Base-by-base conservation (phyloP, 2,329 filamentous ascomycete genomes). In the Rugonectria rugulosa region DNA sequence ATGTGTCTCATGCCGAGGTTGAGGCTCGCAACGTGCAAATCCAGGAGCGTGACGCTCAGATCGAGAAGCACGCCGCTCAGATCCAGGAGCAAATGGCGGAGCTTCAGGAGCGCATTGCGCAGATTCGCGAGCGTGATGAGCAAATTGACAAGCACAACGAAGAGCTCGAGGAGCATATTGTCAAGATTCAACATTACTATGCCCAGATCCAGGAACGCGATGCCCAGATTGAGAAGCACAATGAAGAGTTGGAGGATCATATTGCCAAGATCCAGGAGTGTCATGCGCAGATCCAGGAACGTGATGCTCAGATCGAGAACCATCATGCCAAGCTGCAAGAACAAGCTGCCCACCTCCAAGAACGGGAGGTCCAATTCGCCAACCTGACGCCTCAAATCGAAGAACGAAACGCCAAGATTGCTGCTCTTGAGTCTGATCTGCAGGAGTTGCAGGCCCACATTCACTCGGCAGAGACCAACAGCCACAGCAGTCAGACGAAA, bases 371-470 rank as follows among this genome's bases (percentile, higher is more conserved):
- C 14, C 71, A 78, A 49, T 70, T 81, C 27, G 70, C 75, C 45
- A 58, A 67, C 41, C 60, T 61, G 1, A 24, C 50, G 21, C 62
- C 53, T 3, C 60, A 68, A 20, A 44, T 68, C 6, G 53, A 65
- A 36, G 75, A 80, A 53, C 75, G 78, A 44, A 77, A 78, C 53
- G 70, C 69, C 38, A 76, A 72, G 61, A 76, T 82, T 29, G 66
- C 73, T 5, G 68, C 73, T 5, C 71, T 82, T 3, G 78, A 83
- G 61, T 63, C 73, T 6, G 61, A 69, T 10, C 32, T 70, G 17
- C 63, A 68, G 19, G 53, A 68, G 36, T 34, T 68, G 20, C 49
- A 68, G 36, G 61, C 59, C 4, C 70, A 57, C 19, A 55, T 73
- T 43, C 60, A 57, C 4, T 48, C 60, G n/a, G 62, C 67, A 7